Evolutionary conservation across 257 asterid genomes (phyloP), one percentile per base, ranked within the genome.

Genomic region (Nicotiana obtusifolia): DNA sequence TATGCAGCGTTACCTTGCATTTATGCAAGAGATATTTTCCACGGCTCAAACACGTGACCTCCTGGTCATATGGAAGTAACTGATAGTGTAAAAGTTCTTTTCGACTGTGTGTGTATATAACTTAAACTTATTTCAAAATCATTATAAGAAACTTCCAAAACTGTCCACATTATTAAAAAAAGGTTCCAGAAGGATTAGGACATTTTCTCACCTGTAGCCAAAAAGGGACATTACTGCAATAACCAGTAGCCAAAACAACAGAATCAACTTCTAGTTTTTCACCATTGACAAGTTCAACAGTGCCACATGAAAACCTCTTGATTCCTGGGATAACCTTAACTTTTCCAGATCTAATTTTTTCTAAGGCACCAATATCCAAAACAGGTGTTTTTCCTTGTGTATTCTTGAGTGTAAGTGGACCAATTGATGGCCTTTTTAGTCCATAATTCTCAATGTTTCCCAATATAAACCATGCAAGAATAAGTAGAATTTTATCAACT

Each of bases 141-240:
- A 10, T 9, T 41, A 41, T 69, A 20, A 44, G 59, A 44, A 71
- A 22, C 78, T 14, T 44, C 60, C 35, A 20, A 71, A 44, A 14
- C 2, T 71, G 60, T 20, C 20, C 15, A 1, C 8, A 13, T 44
- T 41, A 22, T 22, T 71, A 14, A 22, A 44, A 53, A 44, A 44
- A 69, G 41, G 14, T 47, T 47, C 41, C 4, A 24, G 41, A 47
- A 47, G 69, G 71, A 62, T 60, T 69, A 64, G 33, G 83, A 83
- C 68, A 28, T 78, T 16, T 67, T 84, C 90, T 88, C 85, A 92
- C 97, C 97, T 90, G 92, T 31, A 95, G 92, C 98, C 98, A 95
- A 85, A 81, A 92, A 24, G 98, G 98, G 28, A 95, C 98, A 82
- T 95, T 95, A 93, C 98, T 95, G 85, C 92, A 61, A 76, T 95